Conservation (phyloP, 768 basidiomycete genomes). For the Xerocomus spinulosus region DNA sequence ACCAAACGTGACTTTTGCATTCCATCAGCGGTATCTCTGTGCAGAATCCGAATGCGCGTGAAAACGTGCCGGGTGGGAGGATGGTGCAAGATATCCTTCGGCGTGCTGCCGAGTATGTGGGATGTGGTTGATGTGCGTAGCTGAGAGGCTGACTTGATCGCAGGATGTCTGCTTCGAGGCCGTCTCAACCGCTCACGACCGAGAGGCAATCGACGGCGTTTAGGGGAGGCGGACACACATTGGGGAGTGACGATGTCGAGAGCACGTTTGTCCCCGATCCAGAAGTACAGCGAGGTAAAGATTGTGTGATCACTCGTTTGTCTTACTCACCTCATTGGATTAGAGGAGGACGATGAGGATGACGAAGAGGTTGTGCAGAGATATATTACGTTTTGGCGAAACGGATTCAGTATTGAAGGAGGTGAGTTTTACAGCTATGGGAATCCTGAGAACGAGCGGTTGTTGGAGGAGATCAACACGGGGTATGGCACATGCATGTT, state of each 20-base stretch:
- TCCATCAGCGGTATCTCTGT: conserved; percentile 74
- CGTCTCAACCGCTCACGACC: conserved; percentile 10
- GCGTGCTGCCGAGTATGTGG: conserved; percentile 72
- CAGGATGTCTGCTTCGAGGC: conserved; percentile 20
- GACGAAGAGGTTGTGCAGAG: conserved; percentile 61
- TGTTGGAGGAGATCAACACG: conserved; percentile 72
- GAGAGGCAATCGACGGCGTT: conserved; percentile 39
- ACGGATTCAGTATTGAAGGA: conserved; percentile 91
- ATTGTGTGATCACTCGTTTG: neutral
- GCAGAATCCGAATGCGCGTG: conserved; percentile 67
- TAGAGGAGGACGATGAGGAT: conserved; percentile 36
- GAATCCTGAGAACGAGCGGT: conserved; percentile 62
- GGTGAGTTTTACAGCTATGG: conserved; percentile 82
- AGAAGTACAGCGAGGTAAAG: conserved; percentile 33
- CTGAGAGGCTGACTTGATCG: neutral
- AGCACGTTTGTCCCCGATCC: conserved; percentile 77
- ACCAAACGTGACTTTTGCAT: neutral
- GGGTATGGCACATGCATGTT: conserved; percentile 48
- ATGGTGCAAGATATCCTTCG: conserved; percentile 70
- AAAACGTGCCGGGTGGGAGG: conserved; percentile 47
- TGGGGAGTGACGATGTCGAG: conserved; percentile 89
- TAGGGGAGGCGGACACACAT: conserved; percentile 69
- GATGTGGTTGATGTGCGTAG: neutral
- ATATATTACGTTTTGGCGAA: conserved; percentile 84
- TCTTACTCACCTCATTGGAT: neutral